Evolutionary conservation across 108 stramenopile species (phyloP), one percentile per base, ranked within the genome.

Genomic region (Cyclostephanos invisitatus): DNA sequence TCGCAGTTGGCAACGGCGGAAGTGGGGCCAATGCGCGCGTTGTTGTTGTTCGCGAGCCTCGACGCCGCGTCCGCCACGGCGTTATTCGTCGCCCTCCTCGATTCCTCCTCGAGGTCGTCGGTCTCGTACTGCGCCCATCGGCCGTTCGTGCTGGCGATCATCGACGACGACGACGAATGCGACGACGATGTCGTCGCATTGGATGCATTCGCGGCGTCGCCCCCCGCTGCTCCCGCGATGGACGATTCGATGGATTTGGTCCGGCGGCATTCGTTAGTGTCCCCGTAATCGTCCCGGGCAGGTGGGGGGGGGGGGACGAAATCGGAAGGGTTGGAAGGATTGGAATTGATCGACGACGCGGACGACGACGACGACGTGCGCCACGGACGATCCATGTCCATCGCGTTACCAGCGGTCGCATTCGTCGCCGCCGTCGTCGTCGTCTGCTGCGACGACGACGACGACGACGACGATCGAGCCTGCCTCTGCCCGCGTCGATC

Each of bases 111-210:
- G 58, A 74, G 66, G 42, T 71, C 60, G 6, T 68, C 64, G 1
- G 75, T 68, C 48, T 75, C 75, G 54, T 73, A 68, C 63, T 72
- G 72, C 2, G 74, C 64, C 80, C 80, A 81, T 40, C 80, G 73
- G 54, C 55, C 35, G 12, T 44, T 42, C 25, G 65, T n/a, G n/a
- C n/a, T n/a, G n/a, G n/a, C n/a, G n/a, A n/a, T 25, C n/a, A 21
- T 14, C 44, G 44, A 15, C 44, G 38, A 24, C 44, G 44, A 7
- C 40, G 40, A 11, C 7, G 40, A 40, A 36, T 36, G 3, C 36
- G 36, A 36, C 36, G 36, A 7, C 36, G 36, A 6, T 7, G 24
- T 8, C 7, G 51, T 6, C 24, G 20, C 21, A 5, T n/a, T 53
- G 1, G 51, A 9, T 1, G 51, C 7, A 20, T n/a, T 53, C 22